Conservation (phyloP, 768 basidiomycete genomes). For the Amanita brunnescens region DNA sequence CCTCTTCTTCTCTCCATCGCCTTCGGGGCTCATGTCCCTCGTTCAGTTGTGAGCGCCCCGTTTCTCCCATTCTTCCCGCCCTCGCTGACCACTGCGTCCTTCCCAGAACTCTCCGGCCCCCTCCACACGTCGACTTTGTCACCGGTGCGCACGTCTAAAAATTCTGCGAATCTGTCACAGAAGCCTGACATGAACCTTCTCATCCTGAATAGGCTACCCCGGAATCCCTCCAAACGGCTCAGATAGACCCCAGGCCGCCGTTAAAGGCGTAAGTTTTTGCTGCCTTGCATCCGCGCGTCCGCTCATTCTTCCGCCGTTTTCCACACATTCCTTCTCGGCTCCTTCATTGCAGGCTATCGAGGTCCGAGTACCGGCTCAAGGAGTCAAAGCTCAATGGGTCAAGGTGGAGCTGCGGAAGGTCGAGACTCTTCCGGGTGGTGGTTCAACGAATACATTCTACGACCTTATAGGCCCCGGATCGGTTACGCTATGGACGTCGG, state of each 20-base stretch:
- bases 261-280: constrained; percentile 66
- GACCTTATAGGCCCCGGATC: constrained; percentile 81
- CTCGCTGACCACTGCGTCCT: not conserved
- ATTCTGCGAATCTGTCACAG: not conserved
- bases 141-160: constrained; percentile 42
- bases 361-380: constrained; percentile 63
- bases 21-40: not conserved
- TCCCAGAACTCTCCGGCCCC: constrained; percentile 63
- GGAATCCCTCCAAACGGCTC: constrained; percentile 75
- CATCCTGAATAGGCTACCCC: constrained; percentile 52
- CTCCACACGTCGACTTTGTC: constrained; percentile 85
- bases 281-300: too few species aligned
- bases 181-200: not conserved
- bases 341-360: constrained; percentile 60
- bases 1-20: not conserved
- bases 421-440: constrained; percentile 71
- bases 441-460: constrained; percentile 60
- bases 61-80: not conserved
- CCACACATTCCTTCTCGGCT: not conserved
- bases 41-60: not conserved
- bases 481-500: constrained; percentile 71
- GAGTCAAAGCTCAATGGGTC: constrained; percentile 88
- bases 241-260: constrained; percentile 77
- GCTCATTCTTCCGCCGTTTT: too few species aligned
- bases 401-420: constrained; percentile 87